A percentile compares a stretch with the other conserved stretches of the same genome.
These are phyloP conservation scores for Penicillium sumatraense DNA, from an alignment of 2,329 filamentous ascomycete genomes.

Conservation along the genomic window DNA sequence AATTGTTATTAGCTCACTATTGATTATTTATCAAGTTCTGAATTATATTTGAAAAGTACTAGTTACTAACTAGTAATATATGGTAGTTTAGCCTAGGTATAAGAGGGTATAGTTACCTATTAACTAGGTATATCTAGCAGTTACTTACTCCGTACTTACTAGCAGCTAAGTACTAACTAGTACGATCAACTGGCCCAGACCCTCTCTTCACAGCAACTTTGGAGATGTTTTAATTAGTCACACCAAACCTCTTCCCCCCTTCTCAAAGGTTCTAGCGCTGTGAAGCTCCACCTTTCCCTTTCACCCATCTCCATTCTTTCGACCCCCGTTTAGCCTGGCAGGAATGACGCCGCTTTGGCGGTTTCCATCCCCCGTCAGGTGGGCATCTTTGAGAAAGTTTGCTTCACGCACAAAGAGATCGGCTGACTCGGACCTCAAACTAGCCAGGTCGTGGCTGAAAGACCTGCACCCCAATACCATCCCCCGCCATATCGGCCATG, in stretches of 20 bases:
- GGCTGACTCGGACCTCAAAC: constrained; percentile 27
- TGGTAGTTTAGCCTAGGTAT: too few species aligned
- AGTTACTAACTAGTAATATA: too few species aligned
- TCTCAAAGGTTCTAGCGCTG: not conserved
- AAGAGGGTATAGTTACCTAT: too few species aligned
- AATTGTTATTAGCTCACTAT: too few species aligned
- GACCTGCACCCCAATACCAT: constrained; percentile 59
- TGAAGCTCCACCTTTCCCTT: constrained; percentile 5
- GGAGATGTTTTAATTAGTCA: constrained; percentile 18
- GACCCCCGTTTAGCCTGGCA: constrained; percentile 3
- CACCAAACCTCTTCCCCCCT: constrained; percentile 5
- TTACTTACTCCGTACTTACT: not conserved
- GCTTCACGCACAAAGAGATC: constrained; percentile 30
- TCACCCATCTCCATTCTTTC: constrained; percentile 3
- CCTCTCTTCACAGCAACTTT: not conserved
- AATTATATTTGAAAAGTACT: too few species aligned
- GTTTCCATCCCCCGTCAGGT: constrained; percentile 10
- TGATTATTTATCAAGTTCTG: too few species aligned
- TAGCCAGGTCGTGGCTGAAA: constrained; percentile 62
- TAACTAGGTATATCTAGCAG: not conserved
- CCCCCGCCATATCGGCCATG: constrained; percentile 59
- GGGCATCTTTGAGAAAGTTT: constrained; percentile 28
- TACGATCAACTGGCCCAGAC: constrained; percentile 13
- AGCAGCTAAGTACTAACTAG: not conserved
- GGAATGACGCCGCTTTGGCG: constrained; percentile 4